These are phyloP conservation scores for Xanthoconium purpureum DNA, from an alignment of 768 basidiomycete genomes.

Conservation along the genomic window DNA sequence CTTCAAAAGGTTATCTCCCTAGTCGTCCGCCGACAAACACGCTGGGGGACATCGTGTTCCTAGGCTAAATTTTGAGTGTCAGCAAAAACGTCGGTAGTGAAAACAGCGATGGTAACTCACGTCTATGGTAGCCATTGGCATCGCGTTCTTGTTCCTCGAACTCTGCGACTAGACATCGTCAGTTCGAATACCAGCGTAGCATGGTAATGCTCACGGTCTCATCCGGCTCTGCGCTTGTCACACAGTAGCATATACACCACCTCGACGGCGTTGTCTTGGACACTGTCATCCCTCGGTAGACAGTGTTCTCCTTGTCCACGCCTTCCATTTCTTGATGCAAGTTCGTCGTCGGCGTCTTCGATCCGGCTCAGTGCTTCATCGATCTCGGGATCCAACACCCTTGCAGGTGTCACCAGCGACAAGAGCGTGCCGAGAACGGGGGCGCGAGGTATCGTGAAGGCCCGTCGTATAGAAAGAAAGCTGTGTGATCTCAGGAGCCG, in stretches of 20 bases:
- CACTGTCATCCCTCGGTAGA: slow-evolving; percentile 76
- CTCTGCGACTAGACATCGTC: slow-evolving; percentile 52
- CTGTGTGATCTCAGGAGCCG: slow-evolving; percentile 84
- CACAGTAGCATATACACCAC: slow-evolving; percentile 93
- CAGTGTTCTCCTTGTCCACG: slow-evolving; percentile 82
- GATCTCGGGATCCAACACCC: slow-evolving; percentile 75
- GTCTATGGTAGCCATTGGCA: slow-evolving; percentile 78
- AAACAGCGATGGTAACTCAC: slow-evolving; percentile 76
- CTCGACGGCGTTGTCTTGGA: slow-evolving; percentile 89
- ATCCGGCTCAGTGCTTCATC: slow-evolving; percentile 92
- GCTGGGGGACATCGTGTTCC: slow-evolving; percentile 64
- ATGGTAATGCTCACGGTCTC: slow-evolving; percentile 64
- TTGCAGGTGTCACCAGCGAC: slow-evolving; percentile 66
- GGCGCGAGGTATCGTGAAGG: slow-evolving; percentile 85
- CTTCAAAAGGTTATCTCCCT: slow-evolving; percentile 81
- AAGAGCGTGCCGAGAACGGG: slow-evolving; percentile 68
- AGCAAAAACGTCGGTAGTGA: neutral
- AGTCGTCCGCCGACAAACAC: slow-evolving; percentile 61
- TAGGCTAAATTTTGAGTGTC: slow-evolving; percentile 45
- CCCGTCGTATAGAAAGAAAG: slow-evolving; percentile 89
- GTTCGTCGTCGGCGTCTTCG: slow-evolving; percentile 84
- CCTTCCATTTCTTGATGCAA: slow-evolving; percentile 70
- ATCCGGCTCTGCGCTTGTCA: slow-evolving; percentile 81
- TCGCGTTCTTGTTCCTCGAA: slow-evolving; percentile 86
- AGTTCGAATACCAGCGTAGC: slow-evolving; percentile 7